phyloP scores from a whole-genome alignment of 352 stramenopile species.

The Pythium rhizo-oryzae region DNA sequence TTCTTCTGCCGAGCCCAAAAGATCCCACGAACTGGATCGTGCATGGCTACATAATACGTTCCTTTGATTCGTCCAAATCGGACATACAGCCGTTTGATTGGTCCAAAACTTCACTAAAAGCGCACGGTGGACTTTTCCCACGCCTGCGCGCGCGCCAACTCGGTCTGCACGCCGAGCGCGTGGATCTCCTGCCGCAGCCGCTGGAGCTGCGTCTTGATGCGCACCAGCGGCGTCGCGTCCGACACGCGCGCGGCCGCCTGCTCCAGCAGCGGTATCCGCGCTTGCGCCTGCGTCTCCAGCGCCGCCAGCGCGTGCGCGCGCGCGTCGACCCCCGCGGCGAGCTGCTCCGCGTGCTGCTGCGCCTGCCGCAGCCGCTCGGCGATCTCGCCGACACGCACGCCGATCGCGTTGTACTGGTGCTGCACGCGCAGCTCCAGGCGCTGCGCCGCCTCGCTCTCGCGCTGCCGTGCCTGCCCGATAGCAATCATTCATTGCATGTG shows the following conservation, averaged over 20 bases:
- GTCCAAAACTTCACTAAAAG: neutral
- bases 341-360: neutral
- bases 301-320: neutral
- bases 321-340: slow-evolving; percentile 1
- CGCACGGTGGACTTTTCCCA: slow-evolving; percentile 15
- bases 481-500: neutral
- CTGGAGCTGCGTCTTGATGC: slow-evolving; percentile 46
- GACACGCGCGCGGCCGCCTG: slow-evolving; percentile 15
- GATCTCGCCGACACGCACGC: neutral
- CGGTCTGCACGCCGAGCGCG: slow-evolving; percentile 36
- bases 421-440: neutral
- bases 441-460: slow-evolving; percentile 3
- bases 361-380: slow-evolving; percentile 9
- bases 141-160: slow-evolving; percentile 45
- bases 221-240: slow-evolving; percentile 33
- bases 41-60: neutral
- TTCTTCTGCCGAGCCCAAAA: too few species aligned
- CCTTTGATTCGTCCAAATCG: slow-evolving; percentile 1
- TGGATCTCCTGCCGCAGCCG: slow-evolving; percentile 48
- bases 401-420: neutral
- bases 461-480: neutral
- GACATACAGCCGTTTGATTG: too few species aligned
- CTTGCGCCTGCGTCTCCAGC: slow-evolving; percentile 2
- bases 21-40: neutral
- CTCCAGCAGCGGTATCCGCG: slow-evolving; percentile 12